These are phyloP conservation scores for Cochlearia excelsa DNA, from an alignment of 345 rosid species.

Conservation along the genomic window DNA sequence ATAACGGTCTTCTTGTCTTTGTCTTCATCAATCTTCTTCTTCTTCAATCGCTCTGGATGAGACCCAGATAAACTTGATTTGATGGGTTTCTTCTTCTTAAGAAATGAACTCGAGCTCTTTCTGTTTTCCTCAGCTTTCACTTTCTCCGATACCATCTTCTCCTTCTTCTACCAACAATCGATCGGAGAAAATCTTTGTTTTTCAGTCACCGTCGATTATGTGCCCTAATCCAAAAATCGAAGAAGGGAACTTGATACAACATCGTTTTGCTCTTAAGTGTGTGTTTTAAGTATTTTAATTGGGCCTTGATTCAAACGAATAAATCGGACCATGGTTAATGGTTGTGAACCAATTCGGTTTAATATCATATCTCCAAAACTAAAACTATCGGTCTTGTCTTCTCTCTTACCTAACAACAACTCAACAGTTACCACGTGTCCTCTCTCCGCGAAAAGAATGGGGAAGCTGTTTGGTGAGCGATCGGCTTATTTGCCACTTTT, in stretches of 20 bases:
- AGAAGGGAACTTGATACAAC: no score
- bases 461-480: no score
- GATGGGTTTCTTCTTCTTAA: conserved; percentile 42
- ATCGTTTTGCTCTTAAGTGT: no score
- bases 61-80: conserved; percentile 33
- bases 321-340: not conserved
- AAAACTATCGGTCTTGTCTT: conserved; percentile 14
- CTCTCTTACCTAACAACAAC: no score
- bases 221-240: no score
- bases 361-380: no score
- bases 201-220: no score
- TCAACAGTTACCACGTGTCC: no score
- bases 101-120: conserved; percentile 52
- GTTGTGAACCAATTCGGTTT: no score
- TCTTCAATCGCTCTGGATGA: conserved; percentile 38
- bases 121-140: conserved; percentile 36
- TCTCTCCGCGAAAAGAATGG: no score
- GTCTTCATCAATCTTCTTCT: conserved; percentile 41
- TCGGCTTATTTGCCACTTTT: no score
- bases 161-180: conserved; percentile 8
- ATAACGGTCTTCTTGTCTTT: conserved; percentile 48
- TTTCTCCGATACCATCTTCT: conserved; percentile 59
- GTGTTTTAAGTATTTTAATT: no score
- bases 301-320: not conserved
- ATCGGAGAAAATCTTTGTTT: not conserved